Conservation (phyloP, 768 basidiomycete species). For the Lentinula guzmanii region DNA sequence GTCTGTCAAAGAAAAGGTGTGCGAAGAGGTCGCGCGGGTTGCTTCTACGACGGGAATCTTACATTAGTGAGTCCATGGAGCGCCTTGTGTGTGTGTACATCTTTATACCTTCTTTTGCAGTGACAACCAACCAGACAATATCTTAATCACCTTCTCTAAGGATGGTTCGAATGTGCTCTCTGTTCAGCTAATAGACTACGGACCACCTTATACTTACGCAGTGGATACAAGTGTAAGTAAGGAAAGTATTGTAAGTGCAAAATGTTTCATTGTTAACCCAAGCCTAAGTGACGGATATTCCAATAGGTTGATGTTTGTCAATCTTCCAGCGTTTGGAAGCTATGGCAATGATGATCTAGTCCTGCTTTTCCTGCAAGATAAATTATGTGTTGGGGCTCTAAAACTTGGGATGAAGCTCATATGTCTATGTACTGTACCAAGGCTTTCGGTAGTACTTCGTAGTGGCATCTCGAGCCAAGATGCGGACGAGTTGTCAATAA, state of each 20-base stretch:
- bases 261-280: no score
- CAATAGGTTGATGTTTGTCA: neutral
- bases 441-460: no score
- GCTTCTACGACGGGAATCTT: neutral
- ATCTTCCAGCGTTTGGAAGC: neutral
- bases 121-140: neutral
- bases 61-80: neutral
- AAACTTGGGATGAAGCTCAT: no score
- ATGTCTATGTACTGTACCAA: no score
- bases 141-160: neutral
- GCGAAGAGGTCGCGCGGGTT: neutral
- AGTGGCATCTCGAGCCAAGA: no score
- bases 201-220: neutral
- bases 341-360: no score
- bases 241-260: neutral
- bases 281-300: no score
- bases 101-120: neutral
- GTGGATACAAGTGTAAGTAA: neutral
- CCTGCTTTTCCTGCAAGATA: no score
- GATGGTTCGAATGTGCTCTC: neutral
- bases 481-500: no score
- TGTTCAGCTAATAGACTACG: neutral
- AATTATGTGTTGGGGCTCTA: no score
- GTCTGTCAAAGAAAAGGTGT: neutral
- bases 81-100: no score